Evolutionary conservation across 2,329 filamentous ascomycete species (phyloP).

Genomic region (Verticillium nonalfalfae): DNA sequence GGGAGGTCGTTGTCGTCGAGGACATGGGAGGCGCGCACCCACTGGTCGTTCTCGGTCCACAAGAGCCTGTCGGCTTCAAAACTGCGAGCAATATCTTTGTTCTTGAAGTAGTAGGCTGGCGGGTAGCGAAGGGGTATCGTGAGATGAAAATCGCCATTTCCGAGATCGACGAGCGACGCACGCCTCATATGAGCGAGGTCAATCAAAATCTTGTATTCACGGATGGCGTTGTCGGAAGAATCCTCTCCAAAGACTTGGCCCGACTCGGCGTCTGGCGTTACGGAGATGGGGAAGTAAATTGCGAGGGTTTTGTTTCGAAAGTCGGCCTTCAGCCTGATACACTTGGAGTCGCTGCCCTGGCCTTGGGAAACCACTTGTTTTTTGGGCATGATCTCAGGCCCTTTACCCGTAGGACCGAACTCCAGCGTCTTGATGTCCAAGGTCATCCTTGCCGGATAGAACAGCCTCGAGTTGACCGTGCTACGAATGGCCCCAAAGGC

Average conservation of each 20-base stretch:
- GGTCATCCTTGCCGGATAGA: slow-evolving; percentile 27
- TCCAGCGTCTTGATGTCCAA: slow-evolving; percentile 41
- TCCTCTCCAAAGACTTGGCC: neutral
- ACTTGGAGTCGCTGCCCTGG: slow-evolving; percentile 3
- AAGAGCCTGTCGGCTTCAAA: slow-evolving; percentile 20
- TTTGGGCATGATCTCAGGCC: slow-evolving; percentile 54
- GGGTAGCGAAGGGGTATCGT: slow-evolving; percentile 43
- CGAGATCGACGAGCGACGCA: slow-evolving; percentile 19
- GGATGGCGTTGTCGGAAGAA: slow-evolving; percentile 6
- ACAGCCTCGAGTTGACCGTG: slow-evolving; percentile 19
- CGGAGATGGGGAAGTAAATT: slow-evolving; percentile 21
- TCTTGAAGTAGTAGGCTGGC: slow-evolving; percentile 38
- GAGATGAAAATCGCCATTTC: slow-evolving; percentile 27
- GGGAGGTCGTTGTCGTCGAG: slow-evolving; percentile 24
- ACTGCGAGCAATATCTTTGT: slow-evolving; percentile 20
- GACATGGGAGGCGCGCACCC: slow-evolving; percentile 44
- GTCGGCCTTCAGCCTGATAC: slow-evolving; percentile 30
- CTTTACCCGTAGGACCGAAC: slow-evolving; percentile 54
- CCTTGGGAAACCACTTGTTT: slow-evolving; percentile 26
- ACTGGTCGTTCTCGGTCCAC: slow-evolving; percentile 37
- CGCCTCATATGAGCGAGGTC: slow-evolving; percentile 38
- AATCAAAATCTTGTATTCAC: slow-evolving; percentile 34
- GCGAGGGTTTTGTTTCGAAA: slow-evolving; percentile 22
- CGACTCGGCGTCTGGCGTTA: slow-evolving; percentile 1
- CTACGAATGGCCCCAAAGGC: slow-evolving; percentile 15